Evolutionary conservation across 169 alveolate genomes (phyloP).

Genomic region (Condylostoma magnum): DNA sequence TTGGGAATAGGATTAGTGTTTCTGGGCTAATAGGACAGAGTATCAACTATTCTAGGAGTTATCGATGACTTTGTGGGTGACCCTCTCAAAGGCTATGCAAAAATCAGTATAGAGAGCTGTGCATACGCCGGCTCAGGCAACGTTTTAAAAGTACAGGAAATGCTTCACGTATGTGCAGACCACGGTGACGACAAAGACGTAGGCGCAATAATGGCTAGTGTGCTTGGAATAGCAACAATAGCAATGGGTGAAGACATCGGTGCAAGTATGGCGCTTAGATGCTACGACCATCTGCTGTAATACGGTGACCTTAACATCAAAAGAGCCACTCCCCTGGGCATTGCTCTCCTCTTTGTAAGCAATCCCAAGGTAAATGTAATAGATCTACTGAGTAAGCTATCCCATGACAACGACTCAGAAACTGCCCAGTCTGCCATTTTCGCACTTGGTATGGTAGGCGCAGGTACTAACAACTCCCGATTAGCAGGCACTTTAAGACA

Average conservation of each 20-base stretch:
- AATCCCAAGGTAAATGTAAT: constrained; percentile 93
- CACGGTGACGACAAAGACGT: constrained; percentile 50
- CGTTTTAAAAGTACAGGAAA: constrained; percentile 93
- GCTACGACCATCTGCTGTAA: constrained; percentile 90
- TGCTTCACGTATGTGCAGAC: constrained; percentile 90
- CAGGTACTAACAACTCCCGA: constrained; percentile 95
- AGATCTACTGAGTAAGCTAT: constrained; percentile 90
- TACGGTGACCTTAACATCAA: constrained; percentile 88
- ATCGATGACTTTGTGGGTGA: constrained; percentile 53
- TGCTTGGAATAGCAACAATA: constrained; percentile 92
- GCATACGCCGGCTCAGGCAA: constrained; percentile 99
- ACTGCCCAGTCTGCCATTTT: constrained; percentile 94
- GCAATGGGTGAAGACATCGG: constrained; percentile 96
- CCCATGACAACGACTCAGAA: constrained; percentile 97
- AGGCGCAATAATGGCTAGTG: constrained; percentile 81
- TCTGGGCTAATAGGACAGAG: constrained; percentile 75
- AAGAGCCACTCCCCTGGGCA: constrained; percentile 97
- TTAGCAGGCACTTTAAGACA: constrained; percentile 95
- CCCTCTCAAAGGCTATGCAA: constrained; percentile 69
- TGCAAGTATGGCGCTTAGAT: constrained; percentile 60
- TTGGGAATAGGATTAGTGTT: constrained; percentile 81
- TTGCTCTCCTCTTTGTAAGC: constrained; percentile 94
- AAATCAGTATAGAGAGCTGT: constrained; percentile 88
- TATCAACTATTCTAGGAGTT: constrained; percentile 50
- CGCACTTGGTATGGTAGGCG: constrained; percentile 96